Conservation (phyloP, 305 asterid genomes). For the Andrographis paniculata region DNA sequence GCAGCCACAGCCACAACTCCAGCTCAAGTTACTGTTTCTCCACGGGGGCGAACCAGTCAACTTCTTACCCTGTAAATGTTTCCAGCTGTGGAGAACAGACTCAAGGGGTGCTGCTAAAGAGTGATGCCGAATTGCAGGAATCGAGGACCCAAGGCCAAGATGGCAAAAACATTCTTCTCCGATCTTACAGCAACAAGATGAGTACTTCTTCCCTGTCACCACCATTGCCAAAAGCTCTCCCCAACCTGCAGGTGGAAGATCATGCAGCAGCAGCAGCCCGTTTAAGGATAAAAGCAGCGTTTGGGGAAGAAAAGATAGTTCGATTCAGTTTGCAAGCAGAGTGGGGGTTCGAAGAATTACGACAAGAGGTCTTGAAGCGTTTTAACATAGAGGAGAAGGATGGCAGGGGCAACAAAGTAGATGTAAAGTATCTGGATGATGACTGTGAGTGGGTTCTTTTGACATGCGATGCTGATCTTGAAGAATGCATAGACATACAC, state of each 20-base stretch:
- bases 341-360: conserved; percentile 48
- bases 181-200: conserved; percentile 45
- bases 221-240: too few species aligned
- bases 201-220: too few species aligned
- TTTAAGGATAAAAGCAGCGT: conserved; percentile 54
- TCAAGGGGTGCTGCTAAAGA: conserved; percentile 29
- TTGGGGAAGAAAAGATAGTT: conserved; percentile 60
- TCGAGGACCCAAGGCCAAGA: conserved; percentile 30
- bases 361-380: conserved; percentile 49
- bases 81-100: conserved; percentile 26
- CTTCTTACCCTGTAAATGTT: conserved; percentile 19
- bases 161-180: conserved; percentile 37
- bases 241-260: too few species aligned
- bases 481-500: conserved; percentile 68
- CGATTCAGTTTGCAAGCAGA: conserved; percentile 55
- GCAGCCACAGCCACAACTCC: conserved; percentile 62
- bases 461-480: conserved; percentile 80
- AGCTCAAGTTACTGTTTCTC: conserved; percentile 47
- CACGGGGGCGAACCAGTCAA: conserved; percentile 40
- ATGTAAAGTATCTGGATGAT: conserved; percentile 66
- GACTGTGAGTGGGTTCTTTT: conserved; percentile 79
- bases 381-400: conserved; percentile 43
- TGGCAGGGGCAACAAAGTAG: conserved; percentile 31
- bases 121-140: conserved; percentile 39
- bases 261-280: too few species aligned